These are phyloP conservation scores for Knoxia roxburghii DNA, from an alignment of 257 asterid species.

Conservation along the genomic window DNA sequence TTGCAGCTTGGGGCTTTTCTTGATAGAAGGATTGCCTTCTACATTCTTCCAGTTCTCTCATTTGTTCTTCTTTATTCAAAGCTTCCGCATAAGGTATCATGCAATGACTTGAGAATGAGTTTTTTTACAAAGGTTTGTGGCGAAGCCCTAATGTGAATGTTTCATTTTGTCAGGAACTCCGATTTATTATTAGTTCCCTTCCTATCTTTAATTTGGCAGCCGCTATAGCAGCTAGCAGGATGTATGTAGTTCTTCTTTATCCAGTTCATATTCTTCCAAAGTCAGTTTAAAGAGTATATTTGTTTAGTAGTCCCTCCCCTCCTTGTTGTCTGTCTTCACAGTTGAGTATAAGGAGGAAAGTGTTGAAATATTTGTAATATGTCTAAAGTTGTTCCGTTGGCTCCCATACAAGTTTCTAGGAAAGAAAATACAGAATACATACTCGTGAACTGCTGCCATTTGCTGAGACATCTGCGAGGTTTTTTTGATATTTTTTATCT, in stretches of 20 bases:
- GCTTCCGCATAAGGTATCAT: constrained; percentile 92
- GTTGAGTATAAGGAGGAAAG: neutral
- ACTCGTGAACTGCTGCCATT: neutral
- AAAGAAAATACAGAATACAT: neutral
- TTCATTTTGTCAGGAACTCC: constrained; percentile 79
- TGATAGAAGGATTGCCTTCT: constrained; percentile 59
- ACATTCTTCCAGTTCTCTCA: constrained; percentile 62
- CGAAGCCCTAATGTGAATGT: constrained; percentile 7
- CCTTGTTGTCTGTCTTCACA: neutral
- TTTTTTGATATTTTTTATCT: neutral
- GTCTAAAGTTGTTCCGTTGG: neutral
- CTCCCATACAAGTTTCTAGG: neutral
- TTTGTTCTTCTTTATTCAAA: constrained; percentile 83
- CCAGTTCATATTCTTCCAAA: neutral
- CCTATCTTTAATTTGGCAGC: constrained; percentile 90
- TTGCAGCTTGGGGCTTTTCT: constrained; percentile 85
- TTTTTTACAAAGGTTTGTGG: constrained; percentile 13
- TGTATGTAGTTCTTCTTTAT: constrained; percentile 43
- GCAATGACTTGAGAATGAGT: constrained; percentile 9
- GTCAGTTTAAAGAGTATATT: neutral
- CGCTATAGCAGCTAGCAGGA: constrained; percentile 85
- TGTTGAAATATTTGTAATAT: neutral
- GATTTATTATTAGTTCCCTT: constrained; percentile 84
- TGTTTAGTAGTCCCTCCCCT: too few relatives aligned
- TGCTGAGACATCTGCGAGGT: neutral